A percentile compares a stretch with the other conserved stretches of the same genome.
Evolutionary conservation across 1,139 yeast species (phyloP).

Genomic region (Blastobotrys elegans): DNA sequence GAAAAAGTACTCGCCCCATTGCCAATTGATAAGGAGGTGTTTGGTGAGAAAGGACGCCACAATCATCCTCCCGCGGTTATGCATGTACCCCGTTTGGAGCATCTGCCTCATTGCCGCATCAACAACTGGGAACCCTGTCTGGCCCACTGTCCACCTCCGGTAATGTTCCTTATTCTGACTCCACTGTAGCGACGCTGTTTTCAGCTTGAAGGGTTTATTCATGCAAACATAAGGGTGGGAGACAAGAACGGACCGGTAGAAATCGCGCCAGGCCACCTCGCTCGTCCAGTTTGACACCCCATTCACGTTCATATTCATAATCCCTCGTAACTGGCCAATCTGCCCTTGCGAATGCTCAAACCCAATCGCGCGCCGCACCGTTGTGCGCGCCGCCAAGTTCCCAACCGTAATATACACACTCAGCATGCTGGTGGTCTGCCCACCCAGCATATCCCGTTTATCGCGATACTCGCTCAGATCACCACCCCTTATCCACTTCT

Average conservation of each 20-base stretch:
- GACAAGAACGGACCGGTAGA: conserved; percentile 46
- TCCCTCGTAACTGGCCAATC: conserved; percentile 26
- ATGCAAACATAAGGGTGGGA: conserved; percentile 50
- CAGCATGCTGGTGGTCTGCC: conserved; percentile 40
- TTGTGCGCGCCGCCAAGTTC: conserved; percentile 40
- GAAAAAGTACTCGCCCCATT: conserved; percentile 51
- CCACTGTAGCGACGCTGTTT: conserved; percentile 43
- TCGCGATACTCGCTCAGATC: conserved; percentile 34
- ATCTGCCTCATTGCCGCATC: conserved; percentile 56
- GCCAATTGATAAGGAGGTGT: conserved; percentile 50
- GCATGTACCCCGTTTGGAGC: conserved; percentile 47
- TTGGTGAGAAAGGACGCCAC: conserved; percentile 50
- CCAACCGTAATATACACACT: conserved; percentile 48
- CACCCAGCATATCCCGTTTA: conserved; percentile 29
- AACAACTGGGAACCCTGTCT: conserved; percentile 51
- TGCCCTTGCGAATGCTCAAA: conserved; percentile 23
- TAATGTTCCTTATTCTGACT: conserved; percentile 39
- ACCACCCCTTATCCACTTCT: conserved; percentile 30
- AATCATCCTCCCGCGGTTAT: conserved; percentile 51
- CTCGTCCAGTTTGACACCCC: conserved; percentile 44
- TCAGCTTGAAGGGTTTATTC: conserved; percentile 42
- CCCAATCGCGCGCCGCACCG: conserved; percentile 28
- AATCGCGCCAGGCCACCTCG: conserved; percentile 56
- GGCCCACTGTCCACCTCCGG: conserved; percentile 47
- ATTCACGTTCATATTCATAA: conserved; percentile 29